Conservation (phyloP, 208 protist species). For the Leishmania aethiopica region DNA sequence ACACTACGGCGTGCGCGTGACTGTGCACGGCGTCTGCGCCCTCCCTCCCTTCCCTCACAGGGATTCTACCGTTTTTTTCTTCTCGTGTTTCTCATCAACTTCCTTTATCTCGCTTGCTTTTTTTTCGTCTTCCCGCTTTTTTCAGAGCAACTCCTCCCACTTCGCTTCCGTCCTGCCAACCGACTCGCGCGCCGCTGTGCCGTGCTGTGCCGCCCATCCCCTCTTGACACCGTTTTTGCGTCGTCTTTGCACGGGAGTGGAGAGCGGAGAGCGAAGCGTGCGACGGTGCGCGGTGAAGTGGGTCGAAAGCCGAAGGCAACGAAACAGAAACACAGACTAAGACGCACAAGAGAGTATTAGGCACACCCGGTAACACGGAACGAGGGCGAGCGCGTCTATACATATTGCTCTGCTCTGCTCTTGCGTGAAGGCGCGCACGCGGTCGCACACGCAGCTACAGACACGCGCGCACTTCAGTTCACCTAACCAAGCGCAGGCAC, state of each 20-base stretch:
- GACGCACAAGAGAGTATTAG: neutral
- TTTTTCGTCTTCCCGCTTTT: neutral
- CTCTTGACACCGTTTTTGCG: neutral
- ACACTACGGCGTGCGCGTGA: no score
- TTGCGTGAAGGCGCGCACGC: neutral
- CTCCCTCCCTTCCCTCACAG: neutral
- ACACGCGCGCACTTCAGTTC: neutral
- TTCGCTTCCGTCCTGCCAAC: neutral
- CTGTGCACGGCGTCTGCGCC: neutral
- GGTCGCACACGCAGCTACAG: neutral
- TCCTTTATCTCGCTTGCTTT: neutral
- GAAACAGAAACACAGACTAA: neutral
- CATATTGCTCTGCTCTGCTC: neutral
- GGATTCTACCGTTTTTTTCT: constrained; percentile 10
- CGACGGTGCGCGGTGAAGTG: neutral
- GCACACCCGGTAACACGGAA: neutral
- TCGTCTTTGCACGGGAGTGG: neutral
- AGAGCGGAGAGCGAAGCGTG: neutral
- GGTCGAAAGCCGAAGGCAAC: neutral
- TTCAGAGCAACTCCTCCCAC: neutral
- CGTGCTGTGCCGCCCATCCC: neutral
- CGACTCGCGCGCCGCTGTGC: neutral
- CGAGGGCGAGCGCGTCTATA: neutral
- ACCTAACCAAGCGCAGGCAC: neutral
- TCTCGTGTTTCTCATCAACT: constrained; percentile 8